Evolutionary conservation across 139 green algal species (phyloP).

Genomic region (Volvox reticuliferus): DNA sequence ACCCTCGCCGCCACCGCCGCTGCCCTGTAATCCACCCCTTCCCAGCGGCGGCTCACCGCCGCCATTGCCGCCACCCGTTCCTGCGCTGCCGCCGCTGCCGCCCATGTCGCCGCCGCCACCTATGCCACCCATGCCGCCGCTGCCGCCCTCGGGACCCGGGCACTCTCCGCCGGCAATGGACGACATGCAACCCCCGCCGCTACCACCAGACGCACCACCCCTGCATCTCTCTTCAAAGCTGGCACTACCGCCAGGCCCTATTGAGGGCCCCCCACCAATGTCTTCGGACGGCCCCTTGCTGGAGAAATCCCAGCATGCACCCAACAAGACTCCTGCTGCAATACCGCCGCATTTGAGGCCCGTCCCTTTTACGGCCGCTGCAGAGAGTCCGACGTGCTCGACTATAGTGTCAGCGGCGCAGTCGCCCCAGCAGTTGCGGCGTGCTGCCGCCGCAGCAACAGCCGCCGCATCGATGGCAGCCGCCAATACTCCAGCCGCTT

Average conservation of each 20-base stretch:
- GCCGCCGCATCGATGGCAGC: too few relatives aligned
- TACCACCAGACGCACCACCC: neutral
- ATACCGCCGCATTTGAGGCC: too few relatives aligned
- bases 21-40: neutral
- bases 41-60: conserved; percentile 17
- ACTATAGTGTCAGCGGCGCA: too few relatives aligned
- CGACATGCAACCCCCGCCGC: neutral
- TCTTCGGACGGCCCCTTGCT: neutral
- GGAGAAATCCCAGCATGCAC: too few relatives aligned
- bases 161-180: conserved; percentile 10
- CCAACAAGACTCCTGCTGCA: too few relatives aligned
- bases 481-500: too few relatives aligned
- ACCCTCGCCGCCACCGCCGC: conserved; percentile 13
- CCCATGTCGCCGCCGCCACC: neutral
- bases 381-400: too few relatives aligned
- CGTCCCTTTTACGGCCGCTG: too few relatives aligned
- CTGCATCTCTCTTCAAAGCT: neutral
- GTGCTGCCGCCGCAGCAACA: too few relatives aligned
- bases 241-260: neutral
- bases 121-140: conserved; percentile 14
- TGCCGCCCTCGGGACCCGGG: neutral
- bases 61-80: neutral
- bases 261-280: neutral
- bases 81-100: neutral
- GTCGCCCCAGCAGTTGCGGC: neutral